Evolutionary conservation across 331 rosid species (phyloP), one percentile per base, ranked within the genome.

Genomic region (Saraca asoca): DNA sequence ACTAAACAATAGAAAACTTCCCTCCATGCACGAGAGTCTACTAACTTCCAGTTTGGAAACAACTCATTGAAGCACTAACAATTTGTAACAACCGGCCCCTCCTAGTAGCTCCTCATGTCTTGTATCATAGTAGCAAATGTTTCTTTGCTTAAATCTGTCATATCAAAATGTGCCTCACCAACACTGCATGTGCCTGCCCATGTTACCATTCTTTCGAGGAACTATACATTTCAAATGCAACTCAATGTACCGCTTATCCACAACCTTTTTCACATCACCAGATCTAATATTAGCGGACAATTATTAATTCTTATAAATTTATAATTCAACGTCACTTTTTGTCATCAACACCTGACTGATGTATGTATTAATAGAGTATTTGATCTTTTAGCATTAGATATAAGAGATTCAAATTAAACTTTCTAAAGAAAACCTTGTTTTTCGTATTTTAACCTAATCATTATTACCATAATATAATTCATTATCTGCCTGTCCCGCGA

Each of bases 171-270:
- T 63, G 61, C 69, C 73, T 41, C 52, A 42, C 41, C 70, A 72
- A 73, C 79, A 76, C 34, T 48, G 44, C 85, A 81, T 81, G 82
- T 77, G 76, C 68, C 48, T 43, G 65, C 82, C 82, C 85, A 81
- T 73, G 16, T 79, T 19, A 18, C 41, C 51, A 72, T 62, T 78
- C 78, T 68, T 66, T 78, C 45, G 6, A 66, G 41, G 71, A 14
- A 0, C 2, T 24, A 24, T 1, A 38, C 37, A 19, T 45, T 45
- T 68, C 29, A 7, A 46, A 46, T 14, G 14, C 33, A 10, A 1
- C 12, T 19, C 33, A 64, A 11, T 38, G 2, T 39, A 9, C 43
- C 11, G 2, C 2, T 8, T 39, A 8, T 10, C 8, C 10, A 6
- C 43, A 7, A 39, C 43, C 31, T 3, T 24, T 24, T 24, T 39